Conservation (phyloP, 495 filamentous ascomycete species). For the Penicillium subrubescens region DNA sequence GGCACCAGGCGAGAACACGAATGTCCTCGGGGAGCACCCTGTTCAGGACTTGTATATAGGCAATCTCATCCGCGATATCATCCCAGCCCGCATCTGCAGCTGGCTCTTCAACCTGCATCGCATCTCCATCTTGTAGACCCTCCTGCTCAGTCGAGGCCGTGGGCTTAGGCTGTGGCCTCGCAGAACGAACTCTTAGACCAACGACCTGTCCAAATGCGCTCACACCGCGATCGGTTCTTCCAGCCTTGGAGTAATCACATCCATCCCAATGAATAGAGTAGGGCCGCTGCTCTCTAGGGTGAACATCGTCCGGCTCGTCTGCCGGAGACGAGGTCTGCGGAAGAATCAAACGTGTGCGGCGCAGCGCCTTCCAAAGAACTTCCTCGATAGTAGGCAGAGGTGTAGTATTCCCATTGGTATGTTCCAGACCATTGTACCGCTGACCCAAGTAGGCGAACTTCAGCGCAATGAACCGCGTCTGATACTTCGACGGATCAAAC, state of each 20-base stretch:
- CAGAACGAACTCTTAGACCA: constrained; percentile 77
- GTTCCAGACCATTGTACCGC: constrained; percentile 88
- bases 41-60: constrained; percentile 81
- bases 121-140: constrained; percentile 22
- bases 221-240: constrained; percentile 88
- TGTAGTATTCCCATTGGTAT: constrained; percentile 64
- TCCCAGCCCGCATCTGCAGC: constrained; percentile 59
- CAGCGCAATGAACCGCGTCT: constrained; percentile 81
- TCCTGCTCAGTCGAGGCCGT: constrained; percentile 19
- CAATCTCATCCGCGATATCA: constrained; percentile 76
- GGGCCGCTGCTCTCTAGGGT: constrained; percentile 33
- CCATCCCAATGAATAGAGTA: constrained; percentile 70
- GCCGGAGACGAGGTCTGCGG: constrained; percentile 52
- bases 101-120: constrained; percentile 27
- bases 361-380: constrained; percentile 84
- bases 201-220: constrained; percentile 98
- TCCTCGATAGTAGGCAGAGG: constrained; percentile 85
- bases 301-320: constrained; percentile 32
- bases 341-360: constrained; percentile 76
- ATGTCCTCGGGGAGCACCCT: constrained; percentile 87
- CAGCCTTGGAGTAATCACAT: constrained; percentile 90
- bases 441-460: constrained; percentile 94
- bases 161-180: constrained; percentile 53
- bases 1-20: constrained; percentile 89
- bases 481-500: constrained; percentile 79